Evolutionary conservation across 148 eudicot genomes (phyloP).

Genomic region (Camellia sinensis): DNA sequence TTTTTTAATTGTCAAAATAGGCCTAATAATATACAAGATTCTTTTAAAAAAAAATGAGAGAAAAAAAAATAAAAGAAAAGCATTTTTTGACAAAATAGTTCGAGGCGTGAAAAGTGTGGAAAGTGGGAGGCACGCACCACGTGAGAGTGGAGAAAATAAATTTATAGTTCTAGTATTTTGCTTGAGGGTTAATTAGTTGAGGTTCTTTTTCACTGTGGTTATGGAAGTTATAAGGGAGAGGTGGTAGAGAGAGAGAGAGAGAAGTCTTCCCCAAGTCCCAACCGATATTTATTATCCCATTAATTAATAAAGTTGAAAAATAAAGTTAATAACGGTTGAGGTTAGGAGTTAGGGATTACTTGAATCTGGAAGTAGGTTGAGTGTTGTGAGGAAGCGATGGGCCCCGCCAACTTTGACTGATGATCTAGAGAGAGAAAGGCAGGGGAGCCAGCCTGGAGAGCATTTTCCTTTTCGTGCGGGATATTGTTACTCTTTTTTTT

Average conservation of each 20-base stretch:
- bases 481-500: conserved; percentile 6
- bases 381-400: background rate
- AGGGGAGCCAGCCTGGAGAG: conserved; percentile 43
- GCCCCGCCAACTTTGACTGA: conserved; percentile 6
- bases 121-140: conserved; percentile 7
- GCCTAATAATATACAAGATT: too few species aligned
- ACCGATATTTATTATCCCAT: conserved; percentile 1
- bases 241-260: background rate
- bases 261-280: background rate
- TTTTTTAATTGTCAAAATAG: too few species aligned
- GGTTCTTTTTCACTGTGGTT: conserved; percentile 7
- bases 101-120: background rate
- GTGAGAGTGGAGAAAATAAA: background rate
- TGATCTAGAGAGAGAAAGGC: background rate
- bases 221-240: conserved; percentile 15
- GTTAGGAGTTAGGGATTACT: background rate
- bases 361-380: background rate
- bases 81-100: background rate
- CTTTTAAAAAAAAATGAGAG: background rate
- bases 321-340: conserved; percentile 10
- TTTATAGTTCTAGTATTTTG: background rate
- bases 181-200: background rate
- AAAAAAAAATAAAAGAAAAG: background rate
- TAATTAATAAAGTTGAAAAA: background rate
- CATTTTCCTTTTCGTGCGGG: conserved; percentile 30